phyloP scores from a whole-genome alignment of 2,329 filamentous ascomycete genomes.

The Fusarium hainanense region DNA sequence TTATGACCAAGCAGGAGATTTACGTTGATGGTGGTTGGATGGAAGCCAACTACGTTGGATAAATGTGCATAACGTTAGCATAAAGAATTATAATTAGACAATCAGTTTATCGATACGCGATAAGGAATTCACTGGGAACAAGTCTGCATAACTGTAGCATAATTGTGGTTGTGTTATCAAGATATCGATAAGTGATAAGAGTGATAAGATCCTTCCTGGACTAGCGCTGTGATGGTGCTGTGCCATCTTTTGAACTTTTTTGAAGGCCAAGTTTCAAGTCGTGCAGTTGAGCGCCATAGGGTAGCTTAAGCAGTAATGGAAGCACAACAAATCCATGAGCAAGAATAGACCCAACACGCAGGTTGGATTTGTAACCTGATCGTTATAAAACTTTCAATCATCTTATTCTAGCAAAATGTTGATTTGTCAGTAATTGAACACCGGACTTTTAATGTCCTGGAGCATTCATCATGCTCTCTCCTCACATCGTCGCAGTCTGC shows the following conservation, averaged over 20 bases:
- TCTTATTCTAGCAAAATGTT: rapidly evolving
- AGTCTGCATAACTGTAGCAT: background rate
- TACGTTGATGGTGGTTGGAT: conserved; percentile 49
- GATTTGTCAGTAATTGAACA: background rate
- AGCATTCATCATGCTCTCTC: background rate
- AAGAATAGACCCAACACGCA: background rate
- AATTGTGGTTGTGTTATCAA: background rate
- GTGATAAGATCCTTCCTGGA: background rate
- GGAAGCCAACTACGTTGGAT: conserved; percentile 41
- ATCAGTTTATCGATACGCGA: background rate
- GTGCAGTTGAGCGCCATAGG: background rate
- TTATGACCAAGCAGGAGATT: conserved; percentile 46
- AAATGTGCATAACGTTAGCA: background rate
- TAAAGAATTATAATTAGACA: background rate
- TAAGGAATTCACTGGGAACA: background rate
- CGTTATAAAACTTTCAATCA: rapidly evolving
- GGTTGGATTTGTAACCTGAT: background rate
- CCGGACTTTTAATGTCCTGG: rapidly evolving
- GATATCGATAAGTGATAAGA: background rate
- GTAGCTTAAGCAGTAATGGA: background rate
- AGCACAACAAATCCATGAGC: background rate
- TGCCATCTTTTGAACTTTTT: too few species aligned
- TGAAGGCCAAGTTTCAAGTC: too few species aligned
- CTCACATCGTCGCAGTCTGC: background rate
- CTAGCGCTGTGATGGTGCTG: background rate